phyloP scores from a whole-genome alignment of 192 early-diverging fungal genomes.

The Chytriomyces sp. region DNA sequence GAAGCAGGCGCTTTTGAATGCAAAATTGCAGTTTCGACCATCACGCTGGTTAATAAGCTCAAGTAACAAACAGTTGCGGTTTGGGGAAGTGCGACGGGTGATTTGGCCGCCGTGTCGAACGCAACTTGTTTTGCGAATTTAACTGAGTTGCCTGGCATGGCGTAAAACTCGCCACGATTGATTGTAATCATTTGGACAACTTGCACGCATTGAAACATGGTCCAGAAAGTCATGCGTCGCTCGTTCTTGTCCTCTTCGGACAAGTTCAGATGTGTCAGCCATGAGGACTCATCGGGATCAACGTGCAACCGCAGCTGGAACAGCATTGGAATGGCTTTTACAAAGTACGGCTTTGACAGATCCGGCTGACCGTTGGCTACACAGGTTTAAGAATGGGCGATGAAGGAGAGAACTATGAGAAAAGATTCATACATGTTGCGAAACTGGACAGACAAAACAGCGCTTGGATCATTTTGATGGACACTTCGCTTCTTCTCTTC shows the following conservation, averaged over 20 bases:
- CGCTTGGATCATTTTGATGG: constrained; percentile 6
- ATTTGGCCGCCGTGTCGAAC: background rate
- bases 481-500: background rate
- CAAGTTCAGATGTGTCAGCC: constrained; percentile 2
- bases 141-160: background rate
- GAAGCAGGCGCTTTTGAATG: background rate
- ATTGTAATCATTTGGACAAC: background rate
- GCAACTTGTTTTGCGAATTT: background rate
- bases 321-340: background rate
- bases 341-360: background rate
- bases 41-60: background rate
- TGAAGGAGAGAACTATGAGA: too few species aligned
- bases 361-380: background rate
- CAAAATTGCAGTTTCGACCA: background rate
- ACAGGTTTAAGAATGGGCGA: too few species aligned
- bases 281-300: constrained; percentile 6
- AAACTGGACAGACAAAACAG: constrained; percentile 1
- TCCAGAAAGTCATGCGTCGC: constrained; percentile 8
- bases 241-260: constrained; percentile 3
- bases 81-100: background rate
- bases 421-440: background rate
- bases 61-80: background rate
- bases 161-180: background rate
- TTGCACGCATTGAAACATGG: background rate
- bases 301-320: background rate